Percentiles rank a stretch among this genome's conserved stretches.
Evolutionary conservation across 1,284 basidiomycete species (phyloP).

Genomic region (Ustilago hordei): DNA sequence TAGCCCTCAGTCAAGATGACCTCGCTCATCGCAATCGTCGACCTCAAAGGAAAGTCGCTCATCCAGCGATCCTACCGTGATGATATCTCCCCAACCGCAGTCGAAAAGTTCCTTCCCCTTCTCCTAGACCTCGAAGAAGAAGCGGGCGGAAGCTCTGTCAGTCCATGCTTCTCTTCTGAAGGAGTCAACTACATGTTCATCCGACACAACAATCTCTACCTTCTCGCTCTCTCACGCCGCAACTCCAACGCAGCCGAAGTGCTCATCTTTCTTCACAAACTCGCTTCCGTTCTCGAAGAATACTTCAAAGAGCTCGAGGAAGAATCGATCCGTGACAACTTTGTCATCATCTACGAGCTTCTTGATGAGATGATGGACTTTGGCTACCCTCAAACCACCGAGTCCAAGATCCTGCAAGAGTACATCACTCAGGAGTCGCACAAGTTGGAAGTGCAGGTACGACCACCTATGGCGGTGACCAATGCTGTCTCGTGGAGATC

Average conservation of each 20-base stretch:
- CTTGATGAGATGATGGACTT: conserved; percentile 99
- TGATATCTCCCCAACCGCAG: conserved; percentile 87
- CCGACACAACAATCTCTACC: conserved; percentile 94
- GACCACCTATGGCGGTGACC: conserved; percentile 96
- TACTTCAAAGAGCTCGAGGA: conserved; percentile 99
- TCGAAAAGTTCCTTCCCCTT: conserved; percentile 94
- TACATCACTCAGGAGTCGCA: conserved; percentile 99
- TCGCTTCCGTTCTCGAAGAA: conserved; percentile 83
- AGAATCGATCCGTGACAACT: conserved; percentile 98
- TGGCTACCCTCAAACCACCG: conserved; percentile 98
- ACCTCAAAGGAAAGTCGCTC: conserved; percentile 97
- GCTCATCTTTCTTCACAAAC: conserved; percentile 94
- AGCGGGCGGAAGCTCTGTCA: conserved; percentile 78
- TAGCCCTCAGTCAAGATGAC: conserved; percentile 57
- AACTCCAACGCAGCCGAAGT: conserved; percentile 97
- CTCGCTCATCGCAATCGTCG: conserved; percentile 85
- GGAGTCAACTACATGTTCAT: conserved; percentile 96
- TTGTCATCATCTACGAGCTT: conserved; percentile 92
- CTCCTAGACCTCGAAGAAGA: conserved; percentile 98
- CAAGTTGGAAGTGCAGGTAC: conserved; percentile 95
- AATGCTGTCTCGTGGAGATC: conserved; percentile 99
- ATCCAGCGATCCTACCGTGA: conserved; percentile 98
- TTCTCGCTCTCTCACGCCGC: conserved; percentile 92
- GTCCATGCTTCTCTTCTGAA: conserved; percentile 86
- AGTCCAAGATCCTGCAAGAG: conserved; percentile 99